Base-by-base conservation (phyloP, 345 rosid genomes). In the Citrus hindsii region DNA sequence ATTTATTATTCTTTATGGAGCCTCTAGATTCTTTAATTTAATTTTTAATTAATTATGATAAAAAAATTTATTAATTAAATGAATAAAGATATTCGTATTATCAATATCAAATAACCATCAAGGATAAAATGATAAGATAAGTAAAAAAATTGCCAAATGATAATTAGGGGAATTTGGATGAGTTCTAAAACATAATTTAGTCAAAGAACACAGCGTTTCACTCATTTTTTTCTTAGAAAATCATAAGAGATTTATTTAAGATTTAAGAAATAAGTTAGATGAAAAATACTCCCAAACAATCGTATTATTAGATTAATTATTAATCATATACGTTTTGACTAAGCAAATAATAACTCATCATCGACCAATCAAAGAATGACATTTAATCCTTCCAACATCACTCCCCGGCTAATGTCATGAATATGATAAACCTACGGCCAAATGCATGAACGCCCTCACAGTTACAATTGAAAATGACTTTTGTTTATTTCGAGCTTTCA, bases 381-480 rank as follows among this genome's bases (percentile, higher is more conserved):
- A 62, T 59, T 2, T n/a, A 61, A 9, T 42, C 51, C 14, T 42
- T 42, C 35, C 51, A 12, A 12, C 51, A 42, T 3, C 51, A 46
- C 16, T 46, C 51, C 18, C 4, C 5, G 51, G 51, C 51, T 1
- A 3, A 12, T 3, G 51, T 13, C 5, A 3, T 46, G 51, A 13
- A 46, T 46, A 46, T 13, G 51, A 46, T 64, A 19, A 27, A 59
- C n/a, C 24, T 7, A 21, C 8, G 80, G 25, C 9, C 7, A 77
- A 77, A 61, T 81, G 74, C 83, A 81, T 77, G 77, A 55, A 59
- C 76, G 10, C 48, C 35, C 65, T 13, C 48, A 58, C 51, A 58
- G 76, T 72, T 32, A 10, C 9, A 12, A 21, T 60, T 60, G 22
- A 37, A 60, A 16, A 25, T 1, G 13, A 38, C 18, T 55, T 42